Percentiles rank a stretch among this genome's conserved stretches.
Conservation (phyloP, 163 green algal genomes). For the Picocystis sp. region DNA sequence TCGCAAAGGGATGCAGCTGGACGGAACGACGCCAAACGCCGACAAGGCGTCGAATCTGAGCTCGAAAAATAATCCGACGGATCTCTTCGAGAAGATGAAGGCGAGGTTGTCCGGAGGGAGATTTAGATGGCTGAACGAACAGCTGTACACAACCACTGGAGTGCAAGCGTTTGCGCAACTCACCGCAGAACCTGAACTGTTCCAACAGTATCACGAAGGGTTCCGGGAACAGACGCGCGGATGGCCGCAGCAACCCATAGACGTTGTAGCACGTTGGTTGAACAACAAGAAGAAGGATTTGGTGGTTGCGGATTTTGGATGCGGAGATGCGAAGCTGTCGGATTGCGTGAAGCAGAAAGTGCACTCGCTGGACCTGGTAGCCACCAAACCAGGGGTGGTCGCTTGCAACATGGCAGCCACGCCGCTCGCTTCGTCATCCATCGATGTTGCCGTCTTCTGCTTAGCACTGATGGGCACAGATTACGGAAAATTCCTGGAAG, state of each 20-base stretch:
- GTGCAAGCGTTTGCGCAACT: slow-evolving; percentile 21
- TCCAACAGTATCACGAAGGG: slow-evolving; percentile 36
- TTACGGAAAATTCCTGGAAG: slow-evolving; percentile 62
- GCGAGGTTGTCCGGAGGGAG: slow-evolving; percentile 43
- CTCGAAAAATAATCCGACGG: slow-evolving; percentile 8
- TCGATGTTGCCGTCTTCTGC: slow-evolving; percentile 79
- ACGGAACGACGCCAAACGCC: too few species aligned
- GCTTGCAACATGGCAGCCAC: slow-evolving; percentile 84
- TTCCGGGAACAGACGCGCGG: slow-evolving; percentile 50
- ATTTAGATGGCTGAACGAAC: slow-evolving; percentile 78
- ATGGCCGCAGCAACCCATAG: slow-evolving; percentile 76
- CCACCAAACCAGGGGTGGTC: slow-evolving; percentile 53
- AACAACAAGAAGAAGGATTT: slow-evolving; percentile 14
- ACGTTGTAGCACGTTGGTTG: slow-evolving; percentile 61
- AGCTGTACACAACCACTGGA: slow-evolving; percentile 62
- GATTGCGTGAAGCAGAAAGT: slow-evolving; percentile 43
- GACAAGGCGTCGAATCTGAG: too few species aligned
- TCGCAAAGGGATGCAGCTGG: too few species aligned
- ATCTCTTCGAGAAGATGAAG: slow-evolving; percentile 50
- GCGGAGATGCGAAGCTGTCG: slow-evolving; percentile 75
- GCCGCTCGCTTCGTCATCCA: slow-evolving; percentile 16
- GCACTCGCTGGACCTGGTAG: slow-evolving; percentile 77
- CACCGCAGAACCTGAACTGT: slow-evolving; percentile 44
- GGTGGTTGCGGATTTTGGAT: slow-evolving; percentile 87
- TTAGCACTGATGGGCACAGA: slow-evolving; percentile 90